Conservation (phyloP, 2,329 filamentous ascomycete genomes). For the Macroventuria anomochaeta region DNA sequence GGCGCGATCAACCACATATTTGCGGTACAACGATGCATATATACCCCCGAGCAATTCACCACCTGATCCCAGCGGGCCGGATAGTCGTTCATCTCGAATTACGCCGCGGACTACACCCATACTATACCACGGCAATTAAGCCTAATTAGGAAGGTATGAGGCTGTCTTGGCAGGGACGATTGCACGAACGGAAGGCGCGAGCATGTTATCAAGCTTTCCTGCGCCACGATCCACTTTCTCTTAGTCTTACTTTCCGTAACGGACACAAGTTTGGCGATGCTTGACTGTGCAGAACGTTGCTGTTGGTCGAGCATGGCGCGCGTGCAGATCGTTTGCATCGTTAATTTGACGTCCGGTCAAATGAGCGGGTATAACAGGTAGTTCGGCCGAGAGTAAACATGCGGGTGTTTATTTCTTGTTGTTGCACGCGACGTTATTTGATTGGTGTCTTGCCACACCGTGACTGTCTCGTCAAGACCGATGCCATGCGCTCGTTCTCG, state of each 20-base stretch:
- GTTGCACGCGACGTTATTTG: not conserved
- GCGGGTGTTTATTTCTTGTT: not conserved
- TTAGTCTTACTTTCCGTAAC: too few species aligned
- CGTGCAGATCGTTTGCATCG: not conserved
- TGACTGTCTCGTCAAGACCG: too few species aligned
- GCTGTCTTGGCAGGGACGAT: too few species aligned
- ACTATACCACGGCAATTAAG: slow-evolving; percentile 1
- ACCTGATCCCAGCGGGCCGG: not conserved
- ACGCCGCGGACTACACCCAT: slow-evolving; percentile 3
- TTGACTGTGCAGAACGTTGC: too few species aligned
- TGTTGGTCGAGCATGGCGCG: too few species aligned
- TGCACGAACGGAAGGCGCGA: too few species aligned
- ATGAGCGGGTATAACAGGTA: not conserved
- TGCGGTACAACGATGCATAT: slow-evolving; percentile 5
- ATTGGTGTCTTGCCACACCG: too few species aligned
- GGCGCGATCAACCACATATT: not conserved
- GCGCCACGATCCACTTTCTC: too few species aligned
- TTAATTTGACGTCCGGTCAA: slow-evolving; percentile 2
- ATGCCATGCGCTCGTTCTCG: not conserved
- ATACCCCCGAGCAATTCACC: not conserved
- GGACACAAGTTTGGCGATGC: too few species aligned
- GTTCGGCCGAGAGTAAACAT: slow-evolving; percentile 1
- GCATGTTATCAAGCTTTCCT: too few species aligned
- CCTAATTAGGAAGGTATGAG: slow-evolving; percentile 9
- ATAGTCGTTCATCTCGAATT: not conserved